Evolutionary conservation across 192 early-diverging fungal species (phyloP), one percentile per base, ranked within the genome.

Genomic region (Dispira parvispora): DNA sequence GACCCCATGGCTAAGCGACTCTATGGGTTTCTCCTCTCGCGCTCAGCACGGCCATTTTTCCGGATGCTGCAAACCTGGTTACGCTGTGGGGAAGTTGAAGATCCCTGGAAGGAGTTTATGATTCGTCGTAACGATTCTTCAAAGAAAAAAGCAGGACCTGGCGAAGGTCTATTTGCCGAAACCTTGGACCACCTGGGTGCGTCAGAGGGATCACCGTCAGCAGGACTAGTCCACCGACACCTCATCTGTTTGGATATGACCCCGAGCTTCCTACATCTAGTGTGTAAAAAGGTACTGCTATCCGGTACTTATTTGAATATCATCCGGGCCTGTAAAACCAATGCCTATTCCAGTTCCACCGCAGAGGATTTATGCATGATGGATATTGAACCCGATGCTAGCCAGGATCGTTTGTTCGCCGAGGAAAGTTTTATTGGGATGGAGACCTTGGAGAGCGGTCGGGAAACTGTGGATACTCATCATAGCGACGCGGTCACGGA

Each of bases 271-370:
- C 71, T 99, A 46, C 81, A 81, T 8, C 81, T 84, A 8, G 78
- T 84, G 20, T 78, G 84, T 23, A 77, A 78, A 5, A 91, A 92
- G 69, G 87, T 97, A 53, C 67, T 99, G 63, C 71, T 85, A 20
- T 88, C 94, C 0, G 96, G 96, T 45, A 94, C 93, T 69, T 97
- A 99, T 67, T 70, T 96, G 49, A 97, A 99, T 69, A 91, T 96
- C 1, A 76, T 97, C 25, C 75, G 88, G 0, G 91, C 90, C 61
- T 94, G 88, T 68, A 84, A 84, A n/a, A 78, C 80, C 8, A 64
- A 63, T 43, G 11, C 21, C 14, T 8, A 25, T 16, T 21, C 38
- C 11, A 18, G n/a, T 16, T 1, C 18, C 16, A 2, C 32, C 14
- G 45, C 18, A 32, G 4, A 2, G 2, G 18, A n/a, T 2, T 12